These are phyloP conservation scores for Pythium oligandrum DNA, from an alignment of 352 stramenopile species.

Conservation along the genomic window DNA sequence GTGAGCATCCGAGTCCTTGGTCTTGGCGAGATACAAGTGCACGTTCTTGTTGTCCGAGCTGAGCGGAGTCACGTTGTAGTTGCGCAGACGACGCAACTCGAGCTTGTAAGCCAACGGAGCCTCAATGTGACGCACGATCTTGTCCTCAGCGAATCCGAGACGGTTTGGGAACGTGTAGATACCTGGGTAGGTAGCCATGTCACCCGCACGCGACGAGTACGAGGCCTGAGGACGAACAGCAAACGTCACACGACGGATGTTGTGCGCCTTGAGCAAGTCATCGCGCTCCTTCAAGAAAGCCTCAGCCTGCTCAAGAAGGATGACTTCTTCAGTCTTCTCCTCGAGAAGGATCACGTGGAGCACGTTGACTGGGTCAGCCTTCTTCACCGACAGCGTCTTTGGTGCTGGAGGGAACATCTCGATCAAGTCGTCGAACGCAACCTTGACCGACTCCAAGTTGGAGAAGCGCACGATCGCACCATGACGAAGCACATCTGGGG, in stretches of 20 bases:
- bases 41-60: constrained; percentile 95
- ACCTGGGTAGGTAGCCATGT: constrained; percentile 78
- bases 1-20: constrained; percentile 78
- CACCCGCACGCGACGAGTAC: constrained; percentile 28
- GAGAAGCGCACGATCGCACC: constrained; percentile 87
- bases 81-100: constrained; percentile 95
- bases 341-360: constrained; percentile 78
- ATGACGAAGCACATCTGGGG: constrained; percentile 59
- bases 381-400: constrained; percentile 61
- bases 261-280: constrained; percentile 52
- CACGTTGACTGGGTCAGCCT: constrained; percentile 75
- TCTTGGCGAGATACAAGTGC: constrained; percentile 97
- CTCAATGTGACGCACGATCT: constrained; percentile 98
- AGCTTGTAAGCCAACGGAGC: constrained; percentile 97
- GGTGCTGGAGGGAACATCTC: constrained; percentile 64
- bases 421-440: constrained; percentile 62
- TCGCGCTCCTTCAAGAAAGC: constrained; percentile 62
- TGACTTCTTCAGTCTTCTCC: constrained; percentile 51
- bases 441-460: constrained; percentile 75
- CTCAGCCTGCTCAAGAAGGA: constrained; percentile 52
- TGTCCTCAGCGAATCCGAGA: constrained; percentile 94
- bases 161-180: constrained; percentile 90
- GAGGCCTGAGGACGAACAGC: constrained; percentile 58
- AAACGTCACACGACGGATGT: constrained; percentile 88
- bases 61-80: constrained; percentile 96